Percentiles rank a stretch among this genome's conserved stretches.
Conservation (phyloP, 192 early-diverging fungal species). For the Coemansia javaensis region DNA sequence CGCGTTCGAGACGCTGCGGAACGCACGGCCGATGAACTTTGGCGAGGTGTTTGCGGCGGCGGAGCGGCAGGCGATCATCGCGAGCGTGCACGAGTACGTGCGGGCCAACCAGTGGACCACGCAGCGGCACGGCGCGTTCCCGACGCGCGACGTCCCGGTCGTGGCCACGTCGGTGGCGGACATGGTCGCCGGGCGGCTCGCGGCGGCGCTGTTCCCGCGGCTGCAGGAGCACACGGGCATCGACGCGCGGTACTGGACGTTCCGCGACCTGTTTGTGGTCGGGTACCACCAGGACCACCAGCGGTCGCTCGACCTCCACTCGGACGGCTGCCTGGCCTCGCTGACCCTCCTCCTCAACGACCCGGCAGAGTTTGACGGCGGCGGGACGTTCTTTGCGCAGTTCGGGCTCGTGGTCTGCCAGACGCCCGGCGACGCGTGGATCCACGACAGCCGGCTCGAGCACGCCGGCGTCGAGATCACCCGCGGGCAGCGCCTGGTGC, state of each 20-base stretch:
- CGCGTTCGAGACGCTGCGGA: slow-evolving; percentile 6
- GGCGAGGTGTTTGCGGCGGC: slow-evolving; percentile 4
- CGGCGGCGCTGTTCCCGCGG: slow-evolving; percentile 5
- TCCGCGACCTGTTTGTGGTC: slow-evolving; percentile 50
- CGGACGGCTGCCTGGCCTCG: slow-evolving; percentile 55
- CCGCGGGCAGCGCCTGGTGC: slow-evolving; percentile 33
- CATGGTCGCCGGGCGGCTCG: slow-evolving; percentile 2
- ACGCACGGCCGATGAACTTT: slow-evolving; percentile 20
- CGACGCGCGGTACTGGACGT: slow-evolving; percentile 23
- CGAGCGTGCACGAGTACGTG: background rate
- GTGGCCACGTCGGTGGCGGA: background rate
- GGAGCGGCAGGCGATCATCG: slow-evolving; percentile 30
- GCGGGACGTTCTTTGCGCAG: slow-evolving; percentile 49
- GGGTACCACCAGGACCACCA: slow-evolving; percentile 49
- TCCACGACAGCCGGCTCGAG: slow-evolving; percentile 46
- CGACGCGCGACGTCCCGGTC: slow-evolving; percentile 51
- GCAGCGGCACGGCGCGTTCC: slow-evolving; percentile 52
- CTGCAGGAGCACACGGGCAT: slow-evolving; percentile 30
- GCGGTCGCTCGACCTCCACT: slow-evolving; percentile 39
- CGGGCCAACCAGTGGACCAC: slow-evolving; percentile 26
- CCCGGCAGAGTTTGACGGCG: slow-evolving; percentile 49
- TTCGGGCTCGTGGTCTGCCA: slow-evolving; percentile 11
- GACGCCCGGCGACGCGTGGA: slow-evolving; percentile 43
- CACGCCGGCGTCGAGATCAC: slow-evolving; percentile 48
- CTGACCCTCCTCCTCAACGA: slow-evolving; percentile 53